phyloP scores from a whole-genome alignment of 805 yeast genomes.

The Starmerella lactis-condensi region DNA sequence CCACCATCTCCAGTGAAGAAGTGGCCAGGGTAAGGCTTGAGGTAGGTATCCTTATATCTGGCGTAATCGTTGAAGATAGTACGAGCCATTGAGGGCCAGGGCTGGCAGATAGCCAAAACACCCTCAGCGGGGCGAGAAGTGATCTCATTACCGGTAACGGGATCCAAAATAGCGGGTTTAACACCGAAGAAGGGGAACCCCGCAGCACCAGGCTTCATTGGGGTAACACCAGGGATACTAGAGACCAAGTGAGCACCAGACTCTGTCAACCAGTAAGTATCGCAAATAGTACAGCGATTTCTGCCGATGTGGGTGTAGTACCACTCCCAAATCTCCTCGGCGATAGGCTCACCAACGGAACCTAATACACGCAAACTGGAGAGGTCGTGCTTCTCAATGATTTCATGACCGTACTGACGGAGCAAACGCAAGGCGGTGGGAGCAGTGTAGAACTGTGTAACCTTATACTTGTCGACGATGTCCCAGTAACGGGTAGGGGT shows the following conservation, averaged over 20 bases:
- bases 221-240: slow-evolving; percentile 84
- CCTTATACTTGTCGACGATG: slow-evolving; percentile 77
- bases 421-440: slow-evolving; percentile 93
- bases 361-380: slow-evolving; percentile 82
- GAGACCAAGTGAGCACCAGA: slow-evolving; percentile 90
- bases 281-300: slow-evolving; percentile 72
- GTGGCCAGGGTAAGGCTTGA: slow-evolving; percentile 80
- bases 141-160: slow-evolving; percentile 72
- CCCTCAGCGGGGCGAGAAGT: slow-evolving; percentile 86
- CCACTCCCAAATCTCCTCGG: slow-evolving; percentile 98
- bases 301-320: slow-evolving; percentile 84
- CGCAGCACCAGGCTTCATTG: slow-evolving; percentile 95
- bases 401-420: slow-evolving; percentile 73
- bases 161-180: slow-evolving; percentile 79
- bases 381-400: slow-evolving; percentile 64
- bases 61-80: slow-evolving; percentile 78
- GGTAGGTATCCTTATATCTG: slow-evolving; percentile 77
- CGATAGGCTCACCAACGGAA: slow-evolving; percentile 97
- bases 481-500: slow-evolving; percentile 92
- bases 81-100: slow-evolving; percentile 99
- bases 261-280: slow-evolving; percentile 98
- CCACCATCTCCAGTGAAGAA: slow-evolving; percentile 99
- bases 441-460: slow-evolving; percentile 92
- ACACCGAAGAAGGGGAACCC: slow-evolving; percentile 93
- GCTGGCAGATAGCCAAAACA: slow-evolving; percentile 68